Percentiles rank a stretch among this genome's conserved stretches.
Evolutionary conservation across 2,329 filamentous ascomycete species (phyloP).

Genomic region (Trichoderma sp.): DNA sequence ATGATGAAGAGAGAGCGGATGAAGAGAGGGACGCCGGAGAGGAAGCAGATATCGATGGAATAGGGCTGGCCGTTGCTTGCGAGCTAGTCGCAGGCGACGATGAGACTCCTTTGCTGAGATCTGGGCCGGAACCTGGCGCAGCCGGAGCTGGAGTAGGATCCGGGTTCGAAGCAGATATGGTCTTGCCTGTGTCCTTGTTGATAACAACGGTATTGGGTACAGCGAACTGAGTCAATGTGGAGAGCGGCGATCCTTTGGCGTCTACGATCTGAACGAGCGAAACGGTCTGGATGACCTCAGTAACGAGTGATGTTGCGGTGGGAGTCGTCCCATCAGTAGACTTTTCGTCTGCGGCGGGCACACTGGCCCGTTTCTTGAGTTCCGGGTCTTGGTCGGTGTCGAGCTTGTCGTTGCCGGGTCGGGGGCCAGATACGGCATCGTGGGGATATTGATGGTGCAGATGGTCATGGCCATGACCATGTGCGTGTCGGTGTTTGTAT

Average conservation of each 20-base stretch:
- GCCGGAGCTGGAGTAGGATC: conserved; percentile 29
- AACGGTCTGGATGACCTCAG: conserved; percentile 57
- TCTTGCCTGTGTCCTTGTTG: conserved; percentile 44
- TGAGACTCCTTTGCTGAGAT: neutral
- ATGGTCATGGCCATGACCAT: conserved; percentile 34
- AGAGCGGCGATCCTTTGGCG: conserved; percentile 49
- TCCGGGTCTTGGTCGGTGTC: conserved; percentile 12
- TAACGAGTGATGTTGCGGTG: conserved; percentile 41
- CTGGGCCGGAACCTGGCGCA: conserved; percentile 20
- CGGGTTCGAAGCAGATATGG: conserved; percentile 41
- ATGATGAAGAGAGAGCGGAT: conserved; percentile 38
- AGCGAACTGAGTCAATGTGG: conserved; percentile 49
- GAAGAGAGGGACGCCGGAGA: conserved; percentile 33
- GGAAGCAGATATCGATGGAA: neutral
- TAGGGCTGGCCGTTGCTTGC: conserved; percentile 1
- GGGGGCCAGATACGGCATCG: conserved; percentile 31
- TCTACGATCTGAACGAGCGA: conserved; percentile 60
- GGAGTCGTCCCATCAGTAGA: conserved; percentile 18
- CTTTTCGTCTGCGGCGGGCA: conserved; percentile 31
- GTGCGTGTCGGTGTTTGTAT: conserved; percentile 25
- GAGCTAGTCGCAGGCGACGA: neutral
- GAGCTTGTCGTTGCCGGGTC: conserved; percentile 32
- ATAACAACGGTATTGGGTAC: conserved; percentile 46
- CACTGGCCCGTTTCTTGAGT: conserved; percentile 28
- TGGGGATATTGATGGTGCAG: conserved; percentile 34